Percentiles rank a stretch among this genome's conserved stretches.
Conservation (phyloP, 176 grass and related monocot genomes). For the Avena atlantica region DNA sequence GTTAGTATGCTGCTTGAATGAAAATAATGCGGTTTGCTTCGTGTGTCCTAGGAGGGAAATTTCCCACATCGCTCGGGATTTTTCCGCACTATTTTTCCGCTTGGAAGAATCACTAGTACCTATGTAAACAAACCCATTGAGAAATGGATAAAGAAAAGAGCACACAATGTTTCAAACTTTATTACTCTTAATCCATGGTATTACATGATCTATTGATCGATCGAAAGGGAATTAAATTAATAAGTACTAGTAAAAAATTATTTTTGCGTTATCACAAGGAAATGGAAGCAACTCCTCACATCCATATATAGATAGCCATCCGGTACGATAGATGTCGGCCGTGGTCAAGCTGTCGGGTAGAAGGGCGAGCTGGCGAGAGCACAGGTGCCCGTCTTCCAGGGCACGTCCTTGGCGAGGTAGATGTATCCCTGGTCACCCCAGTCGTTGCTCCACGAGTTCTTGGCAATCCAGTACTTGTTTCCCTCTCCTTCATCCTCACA, state of each 20-base stretch:
- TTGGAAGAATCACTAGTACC: no score
- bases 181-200: not conserved
- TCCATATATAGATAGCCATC: no score
- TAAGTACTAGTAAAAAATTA: not conserved
- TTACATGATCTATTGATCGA: not conserved
- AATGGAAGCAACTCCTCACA: not conserved
- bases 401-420: constrained; percentile 48
- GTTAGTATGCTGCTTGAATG: no score
- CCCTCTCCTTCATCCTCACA: constrained; percentile 25
- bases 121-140: no score
- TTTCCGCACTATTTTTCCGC: no score
- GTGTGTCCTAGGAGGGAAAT: no score
- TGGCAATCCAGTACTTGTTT: constrained; percentile 53
- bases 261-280: not conserved
- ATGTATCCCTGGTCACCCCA: constrained; percentile 55
- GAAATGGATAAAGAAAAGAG: no score
- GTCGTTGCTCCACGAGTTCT: constrained; percentile 57
- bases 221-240: no score
- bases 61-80: no score
- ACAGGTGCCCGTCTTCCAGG: constrained; percentile 29
- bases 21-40: no score
- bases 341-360: constrained; percentile 45
- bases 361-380: constrained; percentile 36
- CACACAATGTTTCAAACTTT: not conserved
- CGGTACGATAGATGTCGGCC: not conserved